These are phyloP conservation scores for Physcomitrium patens DNA, from an alignment of 225 moss, liverwort and hornwort species.

Conservation along the genomic window DNA sequence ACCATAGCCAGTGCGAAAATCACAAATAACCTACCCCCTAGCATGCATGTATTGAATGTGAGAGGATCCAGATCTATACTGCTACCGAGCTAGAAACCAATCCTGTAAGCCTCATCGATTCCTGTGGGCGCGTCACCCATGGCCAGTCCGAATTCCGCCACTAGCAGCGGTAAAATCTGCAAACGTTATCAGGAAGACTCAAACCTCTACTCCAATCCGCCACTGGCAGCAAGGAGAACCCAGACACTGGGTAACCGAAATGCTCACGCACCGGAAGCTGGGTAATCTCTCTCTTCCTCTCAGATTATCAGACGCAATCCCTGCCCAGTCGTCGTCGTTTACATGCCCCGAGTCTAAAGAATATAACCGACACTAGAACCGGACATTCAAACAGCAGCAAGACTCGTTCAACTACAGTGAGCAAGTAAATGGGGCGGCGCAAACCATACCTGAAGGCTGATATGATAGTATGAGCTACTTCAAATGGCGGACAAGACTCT, in stretches of 20 bases:
- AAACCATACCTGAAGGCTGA: constrained; percentile 16
- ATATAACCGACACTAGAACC: not conserved
- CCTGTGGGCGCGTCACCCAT: constrained; percentile 22
- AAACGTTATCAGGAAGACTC: not conserved
- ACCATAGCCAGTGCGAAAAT: constrained; percentile 17
- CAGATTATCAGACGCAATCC: constrained; percentile 18
- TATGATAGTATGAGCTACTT: not conserved
- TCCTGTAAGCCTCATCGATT: constrained; percentile 17
- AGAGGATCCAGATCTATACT: no score
- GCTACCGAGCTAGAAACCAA: not conserved
- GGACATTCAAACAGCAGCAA: not conserved
- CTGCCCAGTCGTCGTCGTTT: not conserved
- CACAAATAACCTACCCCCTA: constrained; percentile 6
- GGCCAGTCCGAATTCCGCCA: constrained; percentile 12
- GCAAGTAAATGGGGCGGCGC: no score
- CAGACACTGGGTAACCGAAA: no score
- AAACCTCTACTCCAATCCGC: no score
- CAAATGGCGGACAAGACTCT: no score
- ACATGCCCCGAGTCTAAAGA: constrained; percentile 5
- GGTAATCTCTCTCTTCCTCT: not conserved
- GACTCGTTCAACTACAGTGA: constrained; percentile 35
- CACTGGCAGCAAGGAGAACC: no score
- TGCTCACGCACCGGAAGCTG: not conserved
- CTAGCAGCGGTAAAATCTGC: constrained; percentile 27
- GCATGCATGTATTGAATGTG: constrained; percentile 20